Evolutionary conservation across 1,284 basidiomycete species (phyloP).

Genomic region (Coniferiporia sulphurascens): DNA sequence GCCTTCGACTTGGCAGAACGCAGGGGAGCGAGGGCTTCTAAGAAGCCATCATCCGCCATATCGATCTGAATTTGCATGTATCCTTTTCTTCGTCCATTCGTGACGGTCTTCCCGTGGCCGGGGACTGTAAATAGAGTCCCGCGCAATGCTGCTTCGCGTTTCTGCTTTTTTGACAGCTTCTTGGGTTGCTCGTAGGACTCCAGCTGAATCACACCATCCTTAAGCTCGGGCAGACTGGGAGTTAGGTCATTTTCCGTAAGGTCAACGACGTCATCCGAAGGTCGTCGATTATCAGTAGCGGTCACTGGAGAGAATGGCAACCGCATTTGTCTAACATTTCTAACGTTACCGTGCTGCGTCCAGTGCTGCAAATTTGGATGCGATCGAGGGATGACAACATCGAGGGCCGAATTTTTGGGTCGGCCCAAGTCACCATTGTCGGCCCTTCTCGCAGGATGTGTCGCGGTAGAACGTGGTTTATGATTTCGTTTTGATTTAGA

Average conservation of each 20-base stretch:
- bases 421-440: slow-evolving; percentile 4
- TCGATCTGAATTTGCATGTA: slow-evolving; percentile 29
- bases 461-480: background rate
- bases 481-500: slow-evolving; percentile 15
- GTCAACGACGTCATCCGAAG: background rate
- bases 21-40: slow-evolving; percentile 38
- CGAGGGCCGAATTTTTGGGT: background rate
- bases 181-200: background rate
- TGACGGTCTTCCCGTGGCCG: slow-evolving; percentile 26
- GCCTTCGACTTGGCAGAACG: slow-evolving; percentile 15
- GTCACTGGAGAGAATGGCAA: slow-evolving; percentile 9
- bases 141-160: slow-evolving; percentile 16
- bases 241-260: background rate
- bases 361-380: background rate
- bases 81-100: slow-evolving; percentile 31
- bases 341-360: background rate
- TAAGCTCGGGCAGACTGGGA: background rate
- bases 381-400: background rate
- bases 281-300: background rate
- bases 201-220: background rate
- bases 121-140: slow-evolving; percentile 29
- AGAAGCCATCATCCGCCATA: slow-evolving; percentile 39
- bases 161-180: slow-evolving; percentile 11
- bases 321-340: slow-evolving; percentile 15
- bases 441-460: slow-evolving; percentile 14